These are phyloP conservation scores for Gossypium trilobum DNA, from an alignment of 441 rosid genomes.

Conservation along the genomic window DNA sequence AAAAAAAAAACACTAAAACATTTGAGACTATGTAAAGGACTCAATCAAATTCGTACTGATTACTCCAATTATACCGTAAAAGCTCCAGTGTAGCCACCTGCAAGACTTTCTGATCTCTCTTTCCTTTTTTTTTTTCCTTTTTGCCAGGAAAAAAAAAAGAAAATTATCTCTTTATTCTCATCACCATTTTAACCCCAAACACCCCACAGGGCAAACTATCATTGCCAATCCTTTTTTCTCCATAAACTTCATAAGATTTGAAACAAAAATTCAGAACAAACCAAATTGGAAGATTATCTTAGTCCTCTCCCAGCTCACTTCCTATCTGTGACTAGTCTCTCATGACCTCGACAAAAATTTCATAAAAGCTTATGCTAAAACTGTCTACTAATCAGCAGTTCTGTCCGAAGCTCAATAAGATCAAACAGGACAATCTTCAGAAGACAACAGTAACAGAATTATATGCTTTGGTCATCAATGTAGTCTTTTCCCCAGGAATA, in stretches of 20 bases:
- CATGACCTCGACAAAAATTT: background rate
- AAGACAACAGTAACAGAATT: background rate
- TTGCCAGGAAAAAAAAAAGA: background rate
- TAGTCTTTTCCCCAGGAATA: background rate
- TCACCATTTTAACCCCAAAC: background rate
- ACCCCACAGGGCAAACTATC: background rate
- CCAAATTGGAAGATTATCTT: background rate
- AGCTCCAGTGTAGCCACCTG: background rate
- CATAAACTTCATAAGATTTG: background rate
- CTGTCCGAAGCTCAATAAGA: background rate
- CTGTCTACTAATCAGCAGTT: background rate
- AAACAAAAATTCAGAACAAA: background rate
- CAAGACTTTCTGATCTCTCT: background rate
- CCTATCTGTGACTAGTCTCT: background rate
- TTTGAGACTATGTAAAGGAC: background rate
- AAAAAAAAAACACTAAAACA: background rate
- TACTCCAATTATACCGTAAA: background rate
- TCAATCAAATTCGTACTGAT: background rate
- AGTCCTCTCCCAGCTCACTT: background rate
- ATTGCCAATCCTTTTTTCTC: background rate
- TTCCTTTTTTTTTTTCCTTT: background rate
- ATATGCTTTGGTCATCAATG: slow-evolving; percentile 1
- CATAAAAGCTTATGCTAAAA: background rate
- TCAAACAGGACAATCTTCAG: background rate
- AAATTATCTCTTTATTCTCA: background rate